phyloP scores from a whole-genome alignment of 768 basidiomycete genomes.

The Lactarius deliciosus region DNA sequence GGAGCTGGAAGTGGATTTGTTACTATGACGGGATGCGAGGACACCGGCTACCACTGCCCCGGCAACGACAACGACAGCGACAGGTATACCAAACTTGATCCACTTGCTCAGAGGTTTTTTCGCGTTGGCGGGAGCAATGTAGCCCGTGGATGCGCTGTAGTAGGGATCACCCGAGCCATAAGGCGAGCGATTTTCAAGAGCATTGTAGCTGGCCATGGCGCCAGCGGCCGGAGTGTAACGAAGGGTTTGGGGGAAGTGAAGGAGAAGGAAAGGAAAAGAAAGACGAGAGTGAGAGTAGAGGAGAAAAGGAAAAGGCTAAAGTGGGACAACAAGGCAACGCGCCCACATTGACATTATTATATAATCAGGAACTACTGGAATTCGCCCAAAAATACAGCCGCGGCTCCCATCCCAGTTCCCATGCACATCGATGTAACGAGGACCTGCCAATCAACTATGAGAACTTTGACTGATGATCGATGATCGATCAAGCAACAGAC shows the following conservation, averaged over 20 bases:
- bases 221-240: constrained; percentile 26
- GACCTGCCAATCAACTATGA: constrained; percentile 43
- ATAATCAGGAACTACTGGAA: constrained; percentile 10
- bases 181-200: constrained; percentile 40
- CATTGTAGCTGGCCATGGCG: constrained; percentile 44
- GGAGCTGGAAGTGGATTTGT: constrained; percentile 34
- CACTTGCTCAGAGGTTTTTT: constrained; percentile 65
- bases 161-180: constrained; percentile 67
- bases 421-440: constrained; percentile 91
- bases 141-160: constrained; percentile 70
- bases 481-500: constrained; percentile 39
- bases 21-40: constrained; percentile 57
- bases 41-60: constrained; percentile 79
- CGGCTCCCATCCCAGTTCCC: constrained; percentile 90
- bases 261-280: constrained; percentile 24
- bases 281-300: constrained; percentile 18
- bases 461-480: neutral
- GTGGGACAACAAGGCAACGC: neutral
- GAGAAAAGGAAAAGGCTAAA: neutral
- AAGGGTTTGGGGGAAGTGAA: constrained; percentile 8
- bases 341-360: neutral
- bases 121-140: constrained; percentile 50
- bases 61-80: constrained; percentile 59
- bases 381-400: constrained; percentile 68
- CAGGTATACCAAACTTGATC: constrained; percentile 74